These are phyloP conservation scores for Lolium rigidum DNA, from an alignment of 176 grass and related monocot genomes.

Conservation along the genomic window DNA sequence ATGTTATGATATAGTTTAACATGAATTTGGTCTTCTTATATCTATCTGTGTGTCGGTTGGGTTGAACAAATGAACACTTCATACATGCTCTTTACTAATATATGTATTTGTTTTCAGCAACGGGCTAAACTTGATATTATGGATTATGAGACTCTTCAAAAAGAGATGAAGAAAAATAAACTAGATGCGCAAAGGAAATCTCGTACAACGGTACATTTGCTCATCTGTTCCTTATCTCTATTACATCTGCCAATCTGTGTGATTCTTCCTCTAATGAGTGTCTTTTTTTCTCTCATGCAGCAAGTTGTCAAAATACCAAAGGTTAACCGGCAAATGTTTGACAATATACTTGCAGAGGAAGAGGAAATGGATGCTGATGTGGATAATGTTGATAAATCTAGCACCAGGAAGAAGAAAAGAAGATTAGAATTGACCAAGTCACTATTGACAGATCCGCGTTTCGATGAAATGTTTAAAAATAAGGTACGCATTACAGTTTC, in stretches of 20 bases:
- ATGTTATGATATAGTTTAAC: not conserved
- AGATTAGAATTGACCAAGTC: constrained; percentile 49
- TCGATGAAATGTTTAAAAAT: constrained; percentile 69
- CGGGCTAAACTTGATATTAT: constrained; percentile 60
- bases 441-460: constrained; percentile 66
- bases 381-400: constrained; percentile 61
- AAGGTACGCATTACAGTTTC: constrained; percentile 43
- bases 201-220: constrained; percentile 58
- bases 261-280: constrained; percentile 13
- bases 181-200: constrained; percentile 61
- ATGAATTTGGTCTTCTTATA: not conserved
- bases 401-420: constrained; percentile 63
- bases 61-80: not conserved
- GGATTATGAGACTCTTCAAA: constrained; percentile 54
- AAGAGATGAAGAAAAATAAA: constrained; percentile 67
- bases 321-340: constrained; percentile 73
- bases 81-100: constrained; percentile 16
- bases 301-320: constrained; percentile 70
- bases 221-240: constrained; percentile 24
- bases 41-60: not conserved
- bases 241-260: not conserved
- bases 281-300: constrained; percentile 46
- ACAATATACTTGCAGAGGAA: constrained; percentile 51
- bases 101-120: constrained; percentile 60
- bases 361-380: constrained; percentile 60